Evolutionary conservation across 1,284 basidiomycete species (phyloP).

Genomic region (Ceratobasidium sp.): DNA sequence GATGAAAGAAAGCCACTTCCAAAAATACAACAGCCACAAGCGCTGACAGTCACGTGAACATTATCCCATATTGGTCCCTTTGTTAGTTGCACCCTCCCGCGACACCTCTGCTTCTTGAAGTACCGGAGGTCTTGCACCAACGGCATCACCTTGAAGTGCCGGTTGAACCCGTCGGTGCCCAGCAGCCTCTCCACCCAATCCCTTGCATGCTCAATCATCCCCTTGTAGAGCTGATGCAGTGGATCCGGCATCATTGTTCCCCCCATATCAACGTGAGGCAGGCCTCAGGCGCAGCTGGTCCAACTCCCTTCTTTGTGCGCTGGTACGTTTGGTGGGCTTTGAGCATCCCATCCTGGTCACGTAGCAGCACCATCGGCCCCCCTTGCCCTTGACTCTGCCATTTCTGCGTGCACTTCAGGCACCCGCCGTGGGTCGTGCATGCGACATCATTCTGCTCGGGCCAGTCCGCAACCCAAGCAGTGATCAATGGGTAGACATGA

Average conservation of each 20-base stretch:
- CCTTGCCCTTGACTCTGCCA: no score
- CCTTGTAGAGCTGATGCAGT: background rate
- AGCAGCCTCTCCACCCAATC: background rate
- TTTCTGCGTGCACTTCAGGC: slow-evolving; percentile 9
- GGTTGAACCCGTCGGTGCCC: no score
- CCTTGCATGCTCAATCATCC: slow-evolving; percentile 50
- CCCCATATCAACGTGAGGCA: background rate
- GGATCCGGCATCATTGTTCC: background rate
- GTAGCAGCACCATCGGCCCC: background rate
- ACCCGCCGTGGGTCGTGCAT: slow-evolving; percentile 5
- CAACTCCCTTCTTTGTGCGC: background rate
- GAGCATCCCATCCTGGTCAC: no score
- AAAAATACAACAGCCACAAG: no score
- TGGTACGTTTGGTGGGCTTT: background rate
- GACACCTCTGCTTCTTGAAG: no score
- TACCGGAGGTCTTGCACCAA: background rate
- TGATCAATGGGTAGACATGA: slow-evolving; percentile 33
- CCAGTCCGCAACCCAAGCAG: slow-evolving; percentile 12
- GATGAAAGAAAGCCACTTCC: no score
- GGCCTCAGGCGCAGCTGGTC: background rate
- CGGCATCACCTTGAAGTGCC: no score
- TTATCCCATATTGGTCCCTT: no score
- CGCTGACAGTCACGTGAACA: no score
- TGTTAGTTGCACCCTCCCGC: no score
- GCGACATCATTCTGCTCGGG: slow-evolving; percentile 25